Conservation (phyloP, 2,329 filamentous ascomycete species). For the Colletotrichum siamense region DNA sequence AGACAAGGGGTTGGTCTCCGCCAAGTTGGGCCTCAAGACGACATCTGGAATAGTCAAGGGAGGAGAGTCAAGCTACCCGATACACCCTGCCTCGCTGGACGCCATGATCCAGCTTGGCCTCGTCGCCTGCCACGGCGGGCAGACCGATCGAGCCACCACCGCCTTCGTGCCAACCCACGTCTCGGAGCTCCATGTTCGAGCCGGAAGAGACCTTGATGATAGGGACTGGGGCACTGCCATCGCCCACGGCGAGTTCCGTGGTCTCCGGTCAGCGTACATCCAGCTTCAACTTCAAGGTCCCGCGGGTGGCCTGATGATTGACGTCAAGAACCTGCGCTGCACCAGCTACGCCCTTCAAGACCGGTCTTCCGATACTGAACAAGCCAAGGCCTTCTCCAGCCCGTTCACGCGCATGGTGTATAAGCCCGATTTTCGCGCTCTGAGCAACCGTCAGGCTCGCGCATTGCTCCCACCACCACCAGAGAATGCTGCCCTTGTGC, state of each 20-base stretch:
- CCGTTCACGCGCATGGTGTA: neutral
- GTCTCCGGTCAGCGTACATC: neutral
- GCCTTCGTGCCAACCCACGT: neutral
- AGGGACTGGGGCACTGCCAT: neutral
- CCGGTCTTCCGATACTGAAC: neutral
- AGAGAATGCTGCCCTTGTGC: neutral
- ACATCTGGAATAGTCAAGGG: neutral
- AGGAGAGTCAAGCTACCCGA: neutral
- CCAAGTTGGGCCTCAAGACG: neutral
- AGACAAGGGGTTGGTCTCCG: neutral
- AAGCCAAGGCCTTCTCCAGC: neutral
- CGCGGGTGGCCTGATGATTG: neutral
- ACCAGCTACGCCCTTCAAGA: neutral
- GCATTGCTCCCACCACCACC: neutral
- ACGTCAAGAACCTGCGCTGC: neutral
- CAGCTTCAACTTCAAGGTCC: neutral
- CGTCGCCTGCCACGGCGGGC: neutral
- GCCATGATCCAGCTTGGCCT: neutral
- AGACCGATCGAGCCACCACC: neutral
- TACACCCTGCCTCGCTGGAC: neutral
- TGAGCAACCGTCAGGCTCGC: neutral
- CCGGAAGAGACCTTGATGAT: neutral
- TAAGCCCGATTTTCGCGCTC: neutral
- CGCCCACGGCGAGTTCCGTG: neutral
- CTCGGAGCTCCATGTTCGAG: neutral